phyloP scores from a whole-genome alignment of 768 basidiomycete genomes.

The Phaffia tasmanica region DNA sequence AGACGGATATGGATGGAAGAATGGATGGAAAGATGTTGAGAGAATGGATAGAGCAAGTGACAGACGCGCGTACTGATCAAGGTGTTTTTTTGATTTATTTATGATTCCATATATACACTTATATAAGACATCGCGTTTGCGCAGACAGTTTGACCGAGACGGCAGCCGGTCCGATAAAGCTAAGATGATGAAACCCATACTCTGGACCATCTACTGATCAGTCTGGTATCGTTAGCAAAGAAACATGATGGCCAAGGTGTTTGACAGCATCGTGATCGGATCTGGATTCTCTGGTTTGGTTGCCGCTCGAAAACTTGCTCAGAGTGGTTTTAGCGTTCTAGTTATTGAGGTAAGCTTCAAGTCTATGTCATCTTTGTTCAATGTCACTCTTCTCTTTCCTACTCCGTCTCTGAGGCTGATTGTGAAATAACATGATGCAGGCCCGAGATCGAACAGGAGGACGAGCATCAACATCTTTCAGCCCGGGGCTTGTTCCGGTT shows the following conservation, averaged over 20 bases:
- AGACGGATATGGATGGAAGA: too few species aligned
- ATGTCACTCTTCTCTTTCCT: neutral
- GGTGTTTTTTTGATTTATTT: too few species aligned
- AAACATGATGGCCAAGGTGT: neutral
- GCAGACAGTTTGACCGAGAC: too few species aligned
- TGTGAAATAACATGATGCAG: neutral
- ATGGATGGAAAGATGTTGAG: too few species aligned
- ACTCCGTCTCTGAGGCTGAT: neutral
- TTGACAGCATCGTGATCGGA: conserved; percentile 27
- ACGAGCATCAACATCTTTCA: conserved; percentile 11
- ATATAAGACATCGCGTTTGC: too few species aligned
- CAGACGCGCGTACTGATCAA: too few species aligned
- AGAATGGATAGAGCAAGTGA: too few species aligned
- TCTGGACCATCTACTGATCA: too few species aligned
- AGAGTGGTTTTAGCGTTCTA: conserved; percentile 23
- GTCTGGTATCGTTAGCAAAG: too few species aligned
- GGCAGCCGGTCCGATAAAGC: too few species aligned
- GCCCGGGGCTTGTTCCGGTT: conserved; percentile 6
- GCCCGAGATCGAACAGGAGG: conserved; percentile 12
- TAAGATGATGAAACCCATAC: too few species aligned
- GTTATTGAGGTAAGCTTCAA: conserved; percentile 26
- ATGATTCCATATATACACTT: too few species aligned
- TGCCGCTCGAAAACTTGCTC: conserved; percentile 26
- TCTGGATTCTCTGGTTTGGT: conserved; percentile 27
- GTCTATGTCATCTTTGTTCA: conserved; percentile 10